Evolutionary conservation across 495 filamentous ascomycete species (phyloP), one percentile per base, ranked within the genome.

Genomic region (Aspergillus steynii): DNA sequence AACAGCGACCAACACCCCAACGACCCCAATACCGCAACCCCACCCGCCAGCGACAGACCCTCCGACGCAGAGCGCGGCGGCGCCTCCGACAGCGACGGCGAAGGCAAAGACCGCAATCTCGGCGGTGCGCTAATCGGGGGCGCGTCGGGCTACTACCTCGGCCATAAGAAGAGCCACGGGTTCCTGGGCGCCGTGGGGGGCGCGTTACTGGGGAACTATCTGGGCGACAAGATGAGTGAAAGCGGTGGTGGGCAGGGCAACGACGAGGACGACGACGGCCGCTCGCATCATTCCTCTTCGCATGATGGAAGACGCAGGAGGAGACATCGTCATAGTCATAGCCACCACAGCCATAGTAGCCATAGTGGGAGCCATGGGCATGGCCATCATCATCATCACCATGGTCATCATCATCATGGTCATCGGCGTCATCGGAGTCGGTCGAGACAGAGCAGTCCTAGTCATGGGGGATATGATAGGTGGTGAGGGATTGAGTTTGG

Each of bases 121-220:
- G 73, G 70, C 15, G 72, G 79, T 15, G 67, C 77, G 0, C 63
- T 83, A 2, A 71, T 72, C 32, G 81, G 81, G 28, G 81, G 81
- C 46, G 71, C 76, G 29, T 73, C 81, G 3, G 81, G 81, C 9
- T 77, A 78, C 37, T 80, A 74, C 57, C 61, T 77, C 0, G 81
- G 81, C 1, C 74, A 78, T 47, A 80, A 82, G 66, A 73, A 71
- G 31, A 68, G 74, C 2, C 81, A 84, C 64, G 79, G 78, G 0
- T 57, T 84, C 2, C 58, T 84, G 27, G 81, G 81, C 27, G 75
- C 81, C 20, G 64, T 83, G 32, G 79, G 78, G 6, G 81, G 81
- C 50, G 82, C 82, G 0, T 67, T 85, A 15, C 53, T 78, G 4
- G 82, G 82, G 2, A 83, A 77, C 55, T 71, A 79, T 8, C 4